phyloP scores from a whole-genome alignment of 768 basidiomycete species.

The Phlegmacium glaucopus region DNA sequence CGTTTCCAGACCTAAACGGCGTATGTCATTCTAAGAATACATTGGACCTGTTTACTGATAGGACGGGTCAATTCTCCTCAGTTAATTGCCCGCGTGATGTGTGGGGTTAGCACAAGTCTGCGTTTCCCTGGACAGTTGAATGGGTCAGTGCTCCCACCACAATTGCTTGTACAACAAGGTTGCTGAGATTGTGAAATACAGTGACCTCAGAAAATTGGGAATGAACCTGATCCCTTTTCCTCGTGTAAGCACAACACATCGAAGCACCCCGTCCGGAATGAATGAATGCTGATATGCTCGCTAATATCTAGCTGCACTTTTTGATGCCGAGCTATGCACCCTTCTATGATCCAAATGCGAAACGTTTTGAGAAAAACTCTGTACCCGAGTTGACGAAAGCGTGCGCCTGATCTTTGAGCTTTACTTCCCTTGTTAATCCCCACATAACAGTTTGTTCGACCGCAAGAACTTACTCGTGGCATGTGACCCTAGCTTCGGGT shows the following conservation, averaged over 20 bases:
- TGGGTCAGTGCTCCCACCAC: conserved; percentile 44
- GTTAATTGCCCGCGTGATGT: conserved; percentile 89
- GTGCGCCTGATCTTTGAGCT: conserved; percentile 35
- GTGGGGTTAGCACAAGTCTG: conserved; percentile 87
- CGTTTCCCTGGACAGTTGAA: conserved; percentile 95
- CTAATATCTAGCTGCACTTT: conserved; percentile 76
- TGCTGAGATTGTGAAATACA: conserved; percentile 21
- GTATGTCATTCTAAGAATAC: conserved; percentile 32
- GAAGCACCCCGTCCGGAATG: neutral
- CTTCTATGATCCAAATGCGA: conserved; percentile 65
- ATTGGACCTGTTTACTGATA: neutral
- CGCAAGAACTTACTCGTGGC: conserved; percentile 79
- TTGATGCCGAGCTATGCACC: conserved; percentile 95
- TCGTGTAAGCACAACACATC: conserved; percentile 50
- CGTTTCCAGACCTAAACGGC: conserved; percentile 65
- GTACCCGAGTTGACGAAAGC: conserved; percentile 71
- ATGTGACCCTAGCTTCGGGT: conserved; percentile 78
- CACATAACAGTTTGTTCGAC: conserved; percentile 62
- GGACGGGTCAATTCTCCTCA: conserved; percentile 22
- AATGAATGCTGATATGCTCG: neutral
- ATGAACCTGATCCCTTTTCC: conserved; percentile 98
- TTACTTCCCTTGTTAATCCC: conserved; percentile 1
- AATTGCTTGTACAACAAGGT: neutral
- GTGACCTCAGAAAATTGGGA: conserved; percentile 84
- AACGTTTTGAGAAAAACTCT: conserved; percentile 55